A percentile compares a stretch with the other conserved stretches of the same genome.
These are phyloP conservation scores for Metschnikowia santaceciliae DNA, from an alignment of 805 yeast species.

Conservation along the genomic window DNA sequence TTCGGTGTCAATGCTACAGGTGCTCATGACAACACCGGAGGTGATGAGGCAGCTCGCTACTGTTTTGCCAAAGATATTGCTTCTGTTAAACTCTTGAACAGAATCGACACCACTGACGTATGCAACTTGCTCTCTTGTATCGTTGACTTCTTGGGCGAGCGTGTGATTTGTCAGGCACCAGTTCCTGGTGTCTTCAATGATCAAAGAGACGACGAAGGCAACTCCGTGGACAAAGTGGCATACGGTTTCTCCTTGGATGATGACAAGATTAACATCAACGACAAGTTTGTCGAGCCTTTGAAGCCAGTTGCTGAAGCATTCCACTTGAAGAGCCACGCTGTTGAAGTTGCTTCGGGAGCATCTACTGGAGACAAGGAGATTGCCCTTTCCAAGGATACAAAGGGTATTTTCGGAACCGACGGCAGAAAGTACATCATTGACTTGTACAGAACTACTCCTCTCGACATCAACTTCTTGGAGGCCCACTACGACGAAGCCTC, in stretches of 20 bases:
- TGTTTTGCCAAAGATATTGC: conserved; percentile 75
- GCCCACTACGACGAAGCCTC: conserved; percentile 36
- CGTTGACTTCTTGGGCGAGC: conserved; percentile 84
- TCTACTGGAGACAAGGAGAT: conserved; percentile 40
- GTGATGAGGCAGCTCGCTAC: conserved; percentile 81
- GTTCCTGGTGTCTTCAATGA: conserved; percentile 82
- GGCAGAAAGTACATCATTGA: conserved; percentile 82
- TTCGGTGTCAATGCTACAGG: conserved; percentile 65
- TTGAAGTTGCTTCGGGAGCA: conserved; percentile 45
- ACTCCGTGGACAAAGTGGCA: conserved; percentile 42
- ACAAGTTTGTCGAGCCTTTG: conserved; percentile 53
- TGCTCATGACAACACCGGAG: conserved; percentile 63
- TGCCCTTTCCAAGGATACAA: conserved; percentile 70
- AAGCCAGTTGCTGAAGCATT: conserved; percentile 63
- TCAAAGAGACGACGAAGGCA: conserved; percentile 19
- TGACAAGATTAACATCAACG: conserved; percentile 45
- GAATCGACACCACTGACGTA: conserved; percentile 58
- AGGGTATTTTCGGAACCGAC: conserved; percentile 84
- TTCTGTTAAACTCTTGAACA: conserved; percentile 65
- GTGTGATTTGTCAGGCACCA: conserved; percentile 90
- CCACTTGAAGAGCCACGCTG: conserved; percentile 70
- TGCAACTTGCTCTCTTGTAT: conserved; percentile 76
- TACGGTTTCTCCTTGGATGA: conserved; percentile 74
- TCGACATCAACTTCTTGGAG: conserved; percentile 75
- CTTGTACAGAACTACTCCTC: conserved; percentile 76